A percentile compares a stretch with the other conserved stretches of the same genome.
Conservation (phyloP, 2,329 filamentous ascomycete species). For the Lecanicillium sp. region DNA sequence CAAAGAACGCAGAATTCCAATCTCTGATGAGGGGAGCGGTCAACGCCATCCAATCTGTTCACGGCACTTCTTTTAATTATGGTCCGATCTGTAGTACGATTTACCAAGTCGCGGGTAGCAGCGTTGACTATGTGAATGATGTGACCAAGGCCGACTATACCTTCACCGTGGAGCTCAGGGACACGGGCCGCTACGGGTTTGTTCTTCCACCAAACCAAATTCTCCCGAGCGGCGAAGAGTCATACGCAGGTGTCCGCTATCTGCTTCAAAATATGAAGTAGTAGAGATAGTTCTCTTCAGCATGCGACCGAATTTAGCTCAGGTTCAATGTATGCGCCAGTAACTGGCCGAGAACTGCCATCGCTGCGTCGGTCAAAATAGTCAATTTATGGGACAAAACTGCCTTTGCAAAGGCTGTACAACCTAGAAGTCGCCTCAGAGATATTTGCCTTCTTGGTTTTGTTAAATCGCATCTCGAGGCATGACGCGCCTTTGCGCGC, state of each 20-base stretch:
- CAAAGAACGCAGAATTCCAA: constrained; percentile 40
- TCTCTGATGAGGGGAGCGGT: constrained; percentile 39
- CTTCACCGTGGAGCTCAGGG: constrained; percentile 30
- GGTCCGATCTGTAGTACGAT: constrained; percentile 54
- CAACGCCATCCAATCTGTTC: constrained; percentile 38
- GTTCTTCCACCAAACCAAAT: constrained; percentile 35
- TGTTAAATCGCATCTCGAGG: too few species aligned
- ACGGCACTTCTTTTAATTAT: constrained; percentile 31
- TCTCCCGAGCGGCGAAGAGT: constrained; percentile 33
- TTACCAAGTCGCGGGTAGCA: constrained; percentile 45
- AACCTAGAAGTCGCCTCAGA: too few species aligned
- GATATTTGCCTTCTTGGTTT: too few species aligned
- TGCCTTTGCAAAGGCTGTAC: too few species aligned
- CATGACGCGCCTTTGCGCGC: too few species aligned
- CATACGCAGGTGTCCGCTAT: constrained; percentile 48
- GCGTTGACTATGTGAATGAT: constrained; percentile 37
- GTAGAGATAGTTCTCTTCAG: too few species aligned
- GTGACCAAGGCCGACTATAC: constrained; percentile 32
- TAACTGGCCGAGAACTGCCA: neutral
- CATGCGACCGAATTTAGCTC: too few species aligned
- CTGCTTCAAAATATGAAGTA: constrained; percentile 39
- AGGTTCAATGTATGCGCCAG: neutral
- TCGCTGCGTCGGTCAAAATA: too few species aligned
- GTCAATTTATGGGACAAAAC: too few species aligned
- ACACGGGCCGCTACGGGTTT: constrained; percentile 32